Base-by-base conservation (phyloP, 164 flowering plant species). In the Liquidambar formosana region DNA sequence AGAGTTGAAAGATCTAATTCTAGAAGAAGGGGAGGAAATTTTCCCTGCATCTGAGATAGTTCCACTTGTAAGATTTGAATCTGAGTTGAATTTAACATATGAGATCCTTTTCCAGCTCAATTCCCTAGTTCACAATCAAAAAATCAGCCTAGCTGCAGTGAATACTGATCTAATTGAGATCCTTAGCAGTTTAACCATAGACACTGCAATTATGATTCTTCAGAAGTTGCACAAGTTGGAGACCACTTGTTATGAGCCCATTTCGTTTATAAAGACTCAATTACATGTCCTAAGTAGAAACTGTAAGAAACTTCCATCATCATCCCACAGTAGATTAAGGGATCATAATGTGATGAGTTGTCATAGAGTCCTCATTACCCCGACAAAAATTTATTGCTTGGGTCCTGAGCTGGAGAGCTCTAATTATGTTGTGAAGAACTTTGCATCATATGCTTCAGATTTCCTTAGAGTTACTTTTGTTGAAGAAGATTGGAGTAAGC, bases 321-420 rank as follows among this genome's bases (percentile, higher is more conserved):
- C 88, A 26, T 51, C 80, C 9, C 48, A 67, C 21, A 77, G 73
- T 64, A 77, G 68, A 44, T 71, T 83, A 61, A 70, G 16, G 43
- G 76, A 79, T 46, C 53, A 77, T 28, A 88, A 86, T 49, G 56
- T 86, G 12, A 92, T 96, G 98, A 85, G 78, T 62, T 88, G 92
- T 76, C 90, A 96, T 63, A 78, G 99, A 77, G 89, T 82, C 48
- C 77, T 90, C 10, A 71, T 96, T 51, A 93, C 96, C 41, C 99
- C 98, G 0, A 67, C 97, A 53, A 93, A 84, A 78, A 88, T 91
- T 73, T 93, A 86, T 77, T 88, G 87, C 71, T 44, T 90, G 82
- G 99, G 99, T 71, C 99, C 98, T 9, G 99, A 96, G 77, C 82
- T 87, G 62, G 97, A 93, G 72, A 71, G 84, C n/a, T 86, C 94